These are phyloP conservation scores for Obelidium mucronatum DNA, from an alignment of 192 early-diverging fungal species.

Conservation along the genomic window DNA sequence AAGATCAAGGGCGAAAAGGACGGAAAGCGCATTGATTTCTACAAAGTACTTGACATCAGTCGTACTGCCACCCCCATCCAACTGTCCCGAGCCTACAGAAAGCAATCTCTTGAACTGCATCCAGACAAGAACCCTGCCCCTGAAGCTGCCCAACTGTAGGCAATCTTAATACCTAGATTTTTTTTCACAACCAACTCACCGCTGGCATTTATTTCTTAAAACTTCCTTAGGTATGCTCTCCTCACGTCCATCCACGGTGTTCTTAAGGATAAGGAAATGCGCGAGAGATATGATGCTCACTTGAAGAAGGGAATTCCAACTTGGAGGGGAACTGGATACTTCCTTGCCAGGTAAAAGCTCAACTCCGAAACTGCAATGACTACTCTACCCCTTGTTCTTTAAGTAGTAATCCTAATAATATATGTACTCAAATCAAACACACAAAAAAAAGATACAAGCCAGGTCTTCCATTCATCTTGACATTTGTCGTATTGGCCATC, in stretches of 20 bases:
- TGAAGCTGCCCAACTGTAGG: slow-evolving; percentile 28
- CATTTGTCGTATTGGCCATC: slow-evolving; percentile 47
- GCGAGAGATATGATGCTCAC: slow-evolving; percentile 58
- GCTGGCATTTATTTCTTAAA: background rate
- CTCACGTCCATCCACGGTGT: slow-evolving; percentile 51
- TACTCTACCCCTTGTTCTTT: no score
- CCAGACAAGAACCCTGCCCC: slow-evolving; percentile 61
- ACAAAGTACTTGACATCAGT: slow-evolving; percentile 38
- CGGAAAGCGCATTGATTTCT: slow-evolving; percentile 41
- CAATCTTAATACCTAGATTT: no score
- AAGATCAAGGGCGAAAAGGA: slow-evolving; percentile 40
- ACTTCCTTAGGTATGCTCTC: slow-evolving; percentile 42
- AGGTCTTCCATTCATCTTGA: slow-evolving; percentile 38
- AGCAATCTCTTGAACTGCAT: slow-evolving; percentile 46
- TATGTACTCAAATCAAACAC: no score
- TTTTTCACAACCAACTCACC: no score
- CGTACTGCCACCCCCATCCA: slow-evolving; percentile 43
- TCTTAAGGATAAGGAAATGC: slow-evolving; percentile 47
- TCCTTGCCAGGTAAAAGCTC: slow-evolving; percentile 33
- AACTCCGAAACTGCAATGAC: no score
- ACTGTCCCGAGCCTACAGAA: slow-evolving; percentile 55
- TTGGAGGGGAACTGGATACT: slow-evolving; percentile 56
- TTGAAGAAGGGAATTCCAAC: slow-evolving; percentile 52
- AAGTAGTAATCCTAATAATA: no score
- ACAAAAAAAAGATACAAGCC: slow-evolving; percentile 48